Percentiles rank a stretch among this genome's conserved stretches.
These are phyloP conservation scores for Backusella macrospora DNA, from an alignment of 192 early-diverging fungal genomes.

Conservation along the genomic window DNA sequence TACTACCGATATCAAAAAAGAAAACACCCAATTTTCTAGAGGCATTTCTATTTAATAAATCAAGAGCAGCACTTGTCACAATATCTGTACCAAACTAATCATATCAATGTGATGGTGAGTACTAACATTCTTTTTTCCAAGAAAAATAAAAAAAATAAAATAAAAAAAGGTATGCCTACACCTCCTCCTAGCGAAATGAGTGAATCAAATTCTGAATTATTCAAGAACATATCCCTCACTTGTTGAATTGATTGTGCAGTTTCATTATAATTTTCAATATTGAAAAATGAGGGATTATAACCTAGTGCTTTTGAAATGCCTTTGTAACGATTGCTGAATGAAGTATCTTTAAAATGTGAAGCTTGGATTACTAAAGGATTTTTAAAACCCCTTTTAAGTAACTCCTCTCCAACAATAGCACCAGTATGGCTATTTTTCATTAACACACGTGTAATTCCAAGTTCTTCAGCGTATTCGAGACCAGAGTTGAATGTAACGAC, in stretches of 20 bases:
- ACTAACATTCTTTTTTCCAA: no score
- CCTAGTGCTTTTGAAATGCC: constrained; percentile 2
- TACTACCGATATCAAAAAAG: constrained; percentile 25
- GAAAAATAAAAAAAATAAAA: neutral
- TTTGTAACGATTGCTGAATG: neutral
- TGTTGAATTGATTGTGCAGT: neutral
- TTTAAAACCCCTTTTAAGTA: neutral
- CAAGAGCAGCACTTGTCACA: neutral
- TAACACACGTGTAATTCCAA: constrained; percentile 21
- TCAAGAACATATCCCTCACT: neutral
- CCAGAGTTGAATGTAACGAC: constrained; percentile 26
- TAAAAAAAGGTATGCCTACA: neutral
- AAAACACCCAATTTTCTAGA: neutral
- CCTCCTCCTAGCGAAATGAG: constrained; percentile 23
- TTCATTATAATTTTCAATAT: neutral
- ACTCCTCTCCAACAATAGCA: neutral
- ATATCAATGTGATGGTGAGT: neutral
- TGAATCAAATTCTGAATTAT: constrained; percentile 3
- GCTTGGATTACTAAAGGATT: constrained; percentile 11
- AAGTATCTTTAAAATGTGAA: neutral
- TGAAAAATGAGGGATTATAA: neutral
- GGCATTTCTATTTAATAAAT: neutral
- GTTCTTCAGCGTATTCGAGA: neutral
- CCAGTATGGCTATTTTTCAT: constrained; percentile 4
- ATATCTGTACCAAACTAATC: constrained; percentile 17